phyloP scores from a whole-genome alignment of 2,329 filamentous ascomycete species.

The Exophiala xenobiotica region DNA sequence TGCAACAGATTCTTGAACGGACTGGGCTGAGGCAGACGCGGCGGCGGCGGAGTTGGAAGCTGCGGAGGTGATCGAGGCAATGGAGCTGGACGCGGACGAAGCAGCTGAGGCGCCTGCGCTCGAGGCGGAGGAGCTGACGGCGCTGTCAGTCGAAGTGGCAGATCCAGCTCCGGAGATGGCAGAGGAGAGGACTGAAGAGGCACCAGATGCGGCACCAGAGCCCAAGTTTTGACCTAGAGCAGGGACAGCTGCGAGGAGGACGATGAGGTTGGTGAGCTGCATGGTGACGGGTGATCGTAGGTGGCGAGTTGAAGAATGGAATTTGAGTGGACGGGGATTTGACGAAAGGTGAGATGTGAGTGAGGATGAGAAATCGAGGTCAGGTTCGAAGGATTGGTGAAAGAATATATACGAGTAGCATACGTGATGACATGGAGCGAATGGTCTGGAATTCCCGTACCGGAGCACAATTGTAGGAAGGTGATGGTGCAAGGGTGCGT shows the following conservation, averaged over 20 bases:
- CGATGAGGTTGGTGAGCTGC: conserved; percentile 19
- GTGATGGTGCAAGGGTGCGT: background rate
- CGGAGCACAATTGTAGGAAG: background rate
- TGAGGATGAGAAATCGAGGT: background rate
- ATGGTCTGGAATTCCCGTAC: too few relatives aligned
- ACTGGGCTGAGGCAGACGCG: conserved; percentile 7
- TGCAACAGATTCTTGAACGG: conserved; percentile 12
- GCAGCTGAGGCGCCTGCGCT: background rate
- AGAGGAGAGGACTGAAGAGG: background rate
- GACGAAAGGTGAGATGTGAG: background rate
- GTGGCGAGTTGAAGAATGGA: background rate
- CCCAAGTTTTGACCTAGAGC: conserved; percentile 10
- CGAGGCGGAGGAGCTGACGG: background rate
- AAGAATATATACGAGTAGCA: background rate
- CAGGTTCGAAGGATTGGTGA: background rate
- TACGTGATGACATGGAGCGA: too few relatives aligned
- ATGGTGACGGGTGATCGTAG: conserved; percentile 7
- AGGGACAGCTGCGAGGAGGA: conserved; percentile 19
- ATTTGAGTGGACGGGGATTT: background rate
- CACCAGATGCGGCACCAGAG: background rate
- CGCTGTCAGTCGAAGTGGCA: background rate
- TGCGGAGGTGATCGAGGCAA: conserved; percentile 9
- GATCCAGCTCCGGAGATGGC: background rate
- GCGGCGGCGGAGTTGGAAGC: conserved; percentile 5
- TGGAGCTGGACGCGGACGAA: conserved; percentile 6